phyloP scores from a whole-genome alignment of 306 rosid species.

The Cucurbita moschata region DNA sequence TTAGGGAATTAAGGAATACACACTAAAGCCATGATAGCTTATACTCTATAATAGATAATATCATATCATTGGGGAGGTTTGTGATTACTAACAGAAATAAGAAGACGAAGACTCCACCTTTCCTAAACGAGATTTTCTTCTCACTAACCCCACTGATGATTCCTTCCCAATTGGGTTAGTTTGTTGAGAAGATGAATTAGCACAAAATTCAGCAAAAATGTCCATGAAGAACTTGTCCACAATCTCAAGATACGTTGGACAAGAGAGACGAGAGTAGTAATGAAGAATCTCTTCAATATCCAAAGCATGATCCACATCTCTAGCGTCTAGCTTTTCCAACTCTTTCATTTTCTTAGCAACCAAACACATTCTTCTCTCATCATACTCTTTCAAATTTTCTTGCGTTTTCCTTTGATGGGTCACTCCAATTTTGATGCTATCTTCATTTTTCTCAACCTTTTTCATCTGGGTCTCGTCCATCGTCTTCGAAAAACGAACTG shows the following conservation, averaged over 20 bases:
- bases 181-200: conserved; percentile 19
- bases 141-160: too few species aligned
- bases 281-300: conserved; percentile 86
- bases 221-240: conserved; percentile 77
- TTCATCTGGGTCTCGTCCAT: background rate
- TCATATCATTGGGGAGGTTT: too few species aligned
- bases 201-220: conserved; percentile 43
- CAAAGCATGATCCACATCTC: conserved; percentile 56
- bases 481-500: background rate
- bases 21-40: too few species aligned
- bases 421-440: conserved; percentile 7
- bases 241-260: conserved; percentile 69
- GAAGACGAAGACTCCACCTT: too few species aligned
- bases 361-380: conserved; percentile 13
- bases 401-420: conserved; percentile 12
- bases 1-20: too few species aligned
- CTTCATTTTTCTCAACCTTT: conserved; percentile 12
- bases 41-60: too few species aligned
- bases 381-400: background rate
- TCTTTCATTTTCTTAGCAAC: conserved; percentile 65
- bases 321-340: conserved; percentile 55
- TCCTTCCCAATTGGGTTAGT: background rate
- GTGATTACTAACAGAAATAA: too few species aligned
- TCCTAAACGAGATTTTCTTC: too few species aligned
- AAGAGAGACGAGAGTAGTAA: conserved; percentile 70